Evolutionary conservation across 257 asterid genomes (phyloP), one percentile per base, ranked within the genome.

Genomic region (Henckelia pumila): DNA sequence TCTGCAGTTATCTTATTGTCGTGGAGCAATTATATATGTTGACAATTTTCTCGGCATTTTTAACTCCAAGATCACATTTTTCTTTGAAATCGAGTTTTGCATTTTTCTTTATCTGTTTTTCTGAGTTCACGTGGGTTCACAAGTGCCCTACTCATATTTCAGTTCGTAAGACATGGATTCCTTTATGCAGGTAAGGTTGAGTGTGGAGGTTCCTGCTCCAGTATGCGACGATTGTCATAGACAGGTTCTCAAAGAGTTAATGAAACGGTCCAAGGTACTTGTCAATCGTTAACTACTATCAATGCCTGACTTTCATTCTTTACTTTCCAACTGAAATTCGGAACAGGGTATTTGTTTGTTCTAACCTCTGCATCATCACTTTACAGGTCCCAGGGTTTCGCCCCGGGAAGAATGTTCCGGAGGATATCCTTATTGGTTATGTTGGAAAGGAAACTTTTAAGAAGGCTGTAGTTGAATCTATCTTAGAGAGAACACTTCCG

Each of bases 351-450:
- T 55, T 24, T 7, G 17, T 56, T 76, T 44, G 17, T 62, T 74
- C 37, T 40, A 19, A 47, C 20, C 16, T 70, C 72, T 53, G 37
- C 74, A 30, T 44, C 68, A 11, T 68, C 52, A 44, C 16, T 47
- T 23, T 75, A 37, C 83, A 92, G 98, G 89, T 92, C 68, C 98
- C 98, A n/a, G 98, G 98, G 56, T 89, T 92, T 88, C 98, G 97
- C 59, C 95, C 96, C 1, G 98, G 98, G 69, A 88, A 89, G 85
- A 82, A 72, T 76, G 84, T 92, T 60, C 97, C 98, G 5, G 98
- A 89, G 79, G 81, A 74, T 70, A 86, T 89, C 71, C 95, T 92
- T 69, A 19, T 89, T 59, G 63, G 82, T 68, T 78, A 69, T 58
- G 75, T 86, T n/a, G 97, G 98, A 73, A 84, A 85, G 79, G 83